These are phyloP conservation scores for Parachaetomium inaequale DNA, from an alignment of 495 filamentous ascomycete species.

Conservation along the genomic window DNA sequence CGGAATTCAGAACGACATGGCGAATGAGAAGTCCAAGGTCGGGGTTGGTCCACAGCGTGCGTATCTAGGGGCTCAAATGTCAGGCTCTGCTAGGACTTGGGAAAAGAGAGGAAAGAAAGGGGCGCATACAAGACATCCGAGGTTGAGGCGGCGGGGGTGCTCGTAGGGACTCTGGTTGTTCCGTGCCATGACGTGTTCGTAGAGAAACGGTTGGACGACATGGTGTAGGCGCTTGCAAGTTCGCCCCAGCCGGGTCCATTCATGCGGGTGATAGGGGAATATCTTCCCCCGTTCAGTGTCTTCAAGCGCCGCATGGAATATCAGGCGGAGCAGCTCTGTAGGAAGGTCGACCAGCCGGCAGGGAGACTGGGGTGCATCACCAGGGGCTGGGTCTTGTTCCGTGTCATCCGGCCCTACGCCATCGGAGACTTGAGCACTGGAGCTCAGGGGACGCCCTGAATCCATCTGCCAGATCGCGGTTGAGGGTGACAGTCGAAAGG, in stretches of 20 bases:
- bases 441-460: no score
- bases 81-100: neutral
- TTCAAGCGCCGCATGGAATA: neutral
- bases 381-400: no score
- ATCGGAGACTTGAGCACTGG: no score
- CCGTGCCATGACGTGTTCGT: neutral
- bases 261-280: neutral
- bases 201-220: neutral
- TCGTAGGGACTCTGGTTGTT: neutral
- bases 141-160: neutral
- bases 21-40: neutral
- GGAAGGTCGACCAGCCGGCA: neutral
- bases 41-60: neutral
- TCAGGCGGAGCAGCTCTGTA: neutral
- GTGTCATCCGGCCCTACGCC: no score
- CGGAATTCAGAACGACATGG: neutral
- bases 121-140: neutral
- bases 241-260: neutral
- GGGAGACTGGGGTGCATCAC: no score
- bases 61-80: neutral
- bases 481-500: no score
- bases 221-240: neutral
- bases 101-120: neutral
- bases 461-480: no score
- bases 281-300: neutral